A percentile compares a stretch with the other conserved stretches of the same genome.
Evolutionary conservation across 306 rosid genomes (phyloP).

Genomic region (Biancaea sappan): DNA sequence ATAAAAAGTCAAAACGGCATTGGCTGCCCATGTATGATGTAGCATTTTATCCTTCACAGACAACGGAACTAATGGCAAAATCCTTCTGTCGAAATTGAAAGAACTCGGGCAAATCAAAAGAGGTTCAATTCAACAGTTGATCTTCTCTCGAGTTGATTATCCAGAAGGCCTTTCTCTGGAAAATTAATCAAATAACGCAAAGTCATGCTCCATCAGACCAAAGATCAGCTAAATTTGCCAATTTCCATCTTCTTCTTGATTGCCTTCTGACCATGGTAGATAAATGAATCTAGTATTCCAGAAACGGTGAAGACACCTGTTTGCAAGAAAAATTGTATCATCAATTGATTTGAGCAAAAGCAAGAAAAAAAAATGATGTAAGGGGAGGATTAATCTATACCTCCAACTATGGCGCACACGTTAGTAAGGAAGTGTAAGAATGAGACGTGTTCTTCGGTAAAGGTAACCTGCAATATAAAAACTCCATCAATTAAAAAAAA

Average conservation of each 20-base stretch:
- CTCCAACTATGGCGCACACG: constrained; percentile 97
- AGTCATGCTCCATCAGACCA: constrained; percentile 20
- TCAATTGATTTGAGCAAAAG: constrained; percentile 22
- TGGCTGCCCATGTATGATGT: constrained; percentile 32
- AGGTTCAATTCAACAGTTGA: constrained; percentile 39
- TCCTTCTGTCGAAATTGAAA: constrained; percentile 42
- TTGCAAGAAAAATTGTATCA: constrained; percentile 8
- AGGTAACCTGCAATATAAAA: constrained; percentile 72
- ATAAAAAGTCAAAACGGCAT: constrained; percentile 33
- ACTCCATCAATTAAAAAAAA: neutral
- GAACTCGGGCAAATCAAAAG: constrained; percentile 39
- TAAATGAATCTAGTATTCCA: constrained; percentile 91
- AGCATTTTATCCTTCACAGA: constrained; percentile 32
- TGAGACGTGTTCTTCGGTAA: constrained; percentile 77
- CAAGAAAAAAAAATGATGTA: constrained; percentile 4
- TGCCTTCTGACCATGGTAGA: constrained; percentile 95
- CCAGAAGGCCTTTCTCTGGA: constrained; percentile 44
- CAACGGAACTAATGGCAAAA: constrained; percentile 26
- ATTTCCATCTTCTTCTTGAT: constrained; percentile 98
- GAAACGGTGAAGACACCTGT: constrained; percentile 93
- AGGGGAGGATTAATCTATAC: constrained; percentile 47
- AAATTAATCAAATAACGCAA: constrained; percentile 39
- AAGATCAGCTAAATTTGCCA: constrained; percentile 76
- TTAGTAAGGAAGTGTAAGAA: constrained; percentile 96
- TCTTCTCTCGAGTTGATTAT: constrained; percentile 41